Evolutionary conservation across 129 eudicot species (phyloP), one percentile per base, ranked within the genome.

Genomic region (Centella asiatica): DNA sequence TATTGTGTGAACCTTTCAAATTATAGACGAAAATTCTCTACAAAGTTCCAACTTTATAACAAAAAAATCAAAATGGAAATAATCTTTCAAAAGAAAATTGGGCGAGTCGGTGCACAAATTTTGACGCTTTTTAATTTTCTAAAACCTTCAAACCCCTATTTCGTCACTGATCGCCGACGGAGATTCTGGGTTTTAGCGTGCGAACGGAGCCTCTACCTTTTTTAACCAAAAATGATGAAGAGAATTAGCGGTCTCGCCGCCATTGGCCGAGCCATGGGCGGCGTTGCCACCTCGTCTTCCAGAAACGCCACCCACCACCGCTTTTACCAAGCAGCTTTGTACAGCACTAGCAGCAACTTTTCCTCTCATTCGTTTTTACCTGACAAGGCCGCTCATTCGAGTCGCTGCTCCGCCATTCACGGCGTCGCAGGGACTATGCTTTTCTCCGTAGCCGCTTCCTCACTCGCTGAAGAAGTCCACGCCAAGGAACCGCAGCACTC

Each of bases 401-500:
- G 28, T 29, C 13, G 13, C 28, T n/a, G 39, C 56, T 26, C 13
- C 44, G 29, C 45, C 29, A 34, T 34, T 5, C 23, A 44, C 47
- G 37, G 66, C 25, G 57, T 52, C 17, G 55, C 65, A 26, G 77
- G 74, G 1, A 65, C 75, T 3, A 50, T 76, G 72, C 53, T 74
- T 33, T 73, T 78, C 73, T 77, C 95, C n/a, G 66, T 68, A 49
- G 72, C 81, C 60, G 84, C 73, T 32, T 47, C 89, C 14, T 47
- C 95, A 40, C 65, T 80, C 7, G 77, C 74, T 31, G 68, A 69
- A 44, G 87, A 81, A 57, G 80, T 65, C 17, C 76, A 79, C 22
- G 94, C 87, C 10, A 81, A 82, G 26, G 96, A 88, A 57, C 60
- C 67, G 5, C 65, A 60, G 53, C 72, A 46, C 24, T 36, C 72